Conservation (phyloP, 2,329 filamentous ascomycete genomes). For the Alternaria consortialis region DNA sequence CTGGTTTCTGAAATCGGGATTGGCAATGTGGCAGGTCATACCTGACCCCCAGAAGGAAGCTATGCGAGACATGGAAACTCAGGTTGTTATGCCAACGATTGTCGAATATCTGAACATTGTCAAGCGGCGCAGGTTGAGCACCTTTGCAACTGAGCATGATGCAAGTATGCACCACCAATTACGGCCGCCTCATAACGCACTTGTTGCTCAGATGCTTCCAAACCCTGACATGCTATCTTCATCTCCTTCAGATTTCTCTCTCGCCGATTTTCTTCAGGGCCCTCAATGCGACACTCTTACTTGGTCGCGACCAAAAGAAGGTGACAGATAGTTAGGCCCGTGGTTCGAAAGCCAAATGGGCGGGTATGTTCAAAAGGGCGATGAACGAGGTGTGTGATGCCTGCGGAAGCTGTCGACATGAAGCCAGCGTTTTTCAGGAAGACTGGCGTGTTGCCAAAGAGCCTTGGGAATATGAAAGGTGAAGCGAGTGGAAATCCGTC, state of each 20-base stretch:
- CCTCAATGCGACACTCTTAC: neutral
- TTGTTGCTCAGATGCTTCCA: neutral
- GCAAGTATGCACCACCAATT: neutral
- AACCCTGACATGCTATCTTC: neutral
- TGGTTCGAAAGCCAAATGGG: neutral
- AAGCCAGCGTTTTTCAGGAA: neutral
- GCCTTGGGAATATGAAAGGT: neutral
- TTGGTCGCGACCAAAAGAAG: neutral
- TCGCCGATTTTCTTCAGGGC: neutral
- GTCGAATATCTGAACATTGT: neutral
- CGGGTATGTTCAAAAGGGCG: neutral
- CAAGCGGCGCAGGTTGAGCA: neutral
- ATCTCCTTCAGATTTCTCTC: neutral
- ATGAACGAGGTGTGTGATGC: neutral
- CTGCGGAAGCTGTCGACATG: neutral
- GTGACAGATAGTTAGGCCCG: neutral
- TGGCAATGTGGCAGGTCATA: neutral
- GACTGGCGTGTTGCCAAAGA: neutral
- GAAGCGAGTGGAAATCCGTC: too few species aligned
- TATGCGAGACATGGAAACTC: neutral
- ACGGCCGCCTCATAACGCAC: neutral
- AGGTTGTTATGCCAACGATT: neutral
- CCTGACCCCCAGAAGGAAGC: neutral
- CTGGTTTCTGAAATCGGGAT: neutral
- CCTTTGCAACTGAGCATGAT: neutral